Percentiles rank a stretch among this genome's conserved stretches.
Evolutionary conservation across 129 eudicot genomes (phyloP).

Genomic region (carrot (Daucus carota)): DNA sequence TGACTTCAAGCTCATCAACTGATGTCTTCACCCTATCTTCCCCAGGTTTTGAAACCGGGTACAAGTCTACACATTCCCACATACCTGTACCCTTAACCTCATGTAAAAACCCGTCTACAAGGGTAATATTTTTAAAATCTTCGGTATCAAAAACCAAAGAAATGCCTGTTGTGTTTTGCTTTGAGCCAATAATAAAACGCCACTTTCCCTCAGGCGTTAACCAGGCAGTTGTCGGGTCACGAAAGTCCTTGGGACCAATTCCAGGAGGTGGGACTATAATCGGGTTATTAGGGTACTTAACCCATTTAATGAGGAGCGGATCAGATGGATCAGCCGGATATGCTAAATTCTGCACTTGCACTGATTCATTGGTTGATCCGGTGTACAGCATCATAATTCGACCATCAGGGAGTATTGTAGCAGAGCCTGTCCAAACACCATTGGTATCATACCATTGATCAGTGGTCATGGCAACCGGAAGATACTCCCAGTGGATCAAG

Average conservation of each 20-base stretch:
- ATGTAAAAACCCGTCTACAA: slow-evolving; percentile 42
- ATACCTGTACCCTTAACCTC: slow-evolving; percentile 67
- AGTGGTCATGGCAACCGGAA: slow-evolving; percentile 63
- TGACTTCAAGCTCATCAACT: slow-evolving; percentile 37
- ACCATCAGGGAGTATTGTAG: slow-evolving; percentile 68
- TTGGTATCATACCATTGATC: slow-evolving; percentile 76
- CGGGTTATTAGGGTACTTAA: slow-evolving; percentile 61
- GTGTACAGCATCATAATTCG: slow-evolving; percentile 63
- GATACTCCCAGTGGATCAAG: slow-evolving; percentile 68
- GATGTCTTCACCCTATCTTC: slow-evolving; percentile 54
- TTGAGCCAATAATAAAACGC: slow-evolving; percentile 74
- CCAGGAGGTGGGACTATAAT: slow-evolving; percentile 76
- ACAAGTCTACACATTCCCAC: slow-evolving; percentile 93
- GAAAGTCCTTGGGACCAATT: slow-evolving; percentile 44
- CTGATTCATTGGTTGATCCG: slow-evolving; percentile 62
- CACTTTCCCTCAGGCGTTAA: slow-evolving; percentile 57
- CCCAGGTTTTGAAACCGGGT: slow-evolving; percentile 43
- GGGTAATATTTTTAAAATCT: slow-evolving; percentile 50
- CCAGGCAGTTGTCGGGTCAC: slow-evolving; percentile 95
- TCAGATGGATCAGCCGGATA: slow-evolving; percentile 65
- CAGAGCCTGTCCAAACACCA: slow-evolving; percentile 94
- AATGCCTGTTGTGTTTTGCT: slow-evolving; percentile 59
- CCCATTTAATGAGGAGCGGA: slow-evolving; percentile 57
- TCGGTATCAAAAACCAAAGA: slow-evolving; percentile 54
- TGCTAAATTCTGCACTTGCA: slow-evolving; percentile 80